Evolutionary conservation across 192 early-diverging fungal species (phyloP), one percentile per base, ranked within the genome.

Genomic region (Coemansia sp.): DNA sequence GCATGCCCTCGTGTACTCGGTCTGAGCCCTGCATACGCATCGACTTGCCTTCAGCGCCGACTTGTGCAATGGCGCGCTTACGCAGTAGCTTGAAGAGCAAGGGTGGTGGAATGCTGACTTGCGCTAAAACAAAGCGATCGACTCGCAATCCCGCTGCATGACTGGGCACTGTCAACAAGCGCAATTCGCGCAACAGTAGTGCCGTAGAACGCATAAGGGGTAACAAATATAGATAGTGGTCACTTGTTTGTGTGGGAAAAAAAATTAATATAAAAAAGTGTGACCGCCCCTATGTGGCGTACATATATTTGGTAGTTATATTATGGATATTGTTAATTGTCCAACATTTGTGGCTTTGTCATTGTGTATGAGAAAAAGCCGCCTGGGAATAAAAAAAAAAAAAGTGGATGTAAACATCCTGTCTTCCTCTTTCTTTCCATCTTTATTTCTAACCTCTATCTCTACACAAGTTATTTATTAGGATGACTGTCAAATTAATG

Each of bases 61-160:
- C 37, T 12, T 64, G 59, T 12, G 59, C 32, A 5, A 71, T 71
- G 41, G 64, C 44, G 10, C 60, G 59, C 45, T 76, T 76, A 47
- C 74, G 74, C 50, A 76, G 16, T 1, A 71, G 69, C 56, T 67
- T 67, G 65, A 64, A 71, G n/a, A 76, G 61, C 53, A 76, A 34
- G 2, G 35, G 11, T 12, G 59, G 30, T 7, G 74, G 64, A 4
- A 68, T 63, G 10, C 34, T 35, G 11, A 66, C 12, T 15, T 68
- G 44, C 9, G 56, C 39, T 1, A 29, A 52, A 2, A 76, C 22
- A 37, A 43, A 76, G 15, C 74, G 59, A 34, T 76, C 74, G 16
- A 64, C 68, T 2, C 74, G 68, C 61, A 66, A 32, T 0, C 68
- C 73, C 22, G 41, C 60, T 0, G 73, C 67, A 12, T 75, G 39